phyloP scores from a whole-genome alignment of 306 rosid genomes.

The Pyrus communis region DNA sequence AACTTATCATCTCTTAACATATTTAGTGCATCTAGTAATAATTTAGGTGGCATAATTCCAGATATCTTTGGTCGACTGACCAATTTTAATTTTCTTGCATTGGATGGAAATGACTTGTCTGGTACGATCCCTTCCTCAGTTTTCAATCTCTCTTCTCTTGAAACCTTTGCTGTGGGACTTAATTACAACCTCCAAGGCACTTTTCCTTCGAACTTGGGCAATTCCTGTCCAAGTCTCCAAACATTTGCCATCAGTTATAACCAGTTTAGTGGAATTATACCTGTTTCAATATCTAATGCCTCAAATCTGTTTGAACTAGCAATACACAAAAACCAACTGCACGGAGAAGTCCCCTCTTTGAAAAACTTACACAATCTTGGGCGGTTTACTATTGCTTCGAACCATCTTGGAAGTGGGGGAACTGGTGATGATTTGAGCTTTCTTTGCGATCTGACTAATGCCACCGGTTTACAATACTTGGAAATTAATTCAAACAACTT shows the following conservation, averaged over 20 bases:
- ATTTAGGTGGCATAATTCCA: not conserved
- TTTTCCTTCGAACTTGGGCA: not conserved
- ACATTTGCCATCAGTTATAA: not conserved
- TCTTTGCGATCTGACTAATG: not conserved
- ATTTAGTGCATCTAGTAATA: not conserved
- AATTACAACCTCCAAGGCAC: not conserved
- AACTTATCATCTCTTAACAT: not conserved
- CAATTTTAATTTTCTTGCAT: not conserved
- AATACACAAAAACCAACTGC: not conserved
- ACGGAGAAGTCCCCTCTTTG: not conserved
- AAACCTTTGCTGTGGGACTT: not conserved
- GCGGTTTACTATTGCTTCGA: accelerated
- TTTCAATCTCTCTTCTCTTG: not conserved
- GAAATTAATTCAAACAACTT: not conserved
- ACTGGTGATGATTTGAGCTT: not conserved
- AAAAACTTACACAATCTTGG: not conserved
- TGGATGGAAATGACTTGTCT: not conserved
- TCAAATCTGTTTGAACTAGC: not conserved
- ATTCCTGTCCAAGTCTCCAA: not conserved
- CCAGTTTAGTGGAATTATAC: not conserved
- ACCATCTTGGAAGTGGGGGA: not conserved
- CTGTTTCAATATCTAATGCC: not conserved
- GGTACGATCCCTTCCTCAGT: not conserved
- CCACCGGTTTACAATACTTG: not conserved
- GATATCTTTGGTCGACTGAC: not conserved